A percentile compares a stretch with the other conserved stretches of the same genome.
Evolutionary conservation across 495 filamentous ascomycete genomes (phyloP).

Genomic region (Aspergillus cavernicola): DNA sequence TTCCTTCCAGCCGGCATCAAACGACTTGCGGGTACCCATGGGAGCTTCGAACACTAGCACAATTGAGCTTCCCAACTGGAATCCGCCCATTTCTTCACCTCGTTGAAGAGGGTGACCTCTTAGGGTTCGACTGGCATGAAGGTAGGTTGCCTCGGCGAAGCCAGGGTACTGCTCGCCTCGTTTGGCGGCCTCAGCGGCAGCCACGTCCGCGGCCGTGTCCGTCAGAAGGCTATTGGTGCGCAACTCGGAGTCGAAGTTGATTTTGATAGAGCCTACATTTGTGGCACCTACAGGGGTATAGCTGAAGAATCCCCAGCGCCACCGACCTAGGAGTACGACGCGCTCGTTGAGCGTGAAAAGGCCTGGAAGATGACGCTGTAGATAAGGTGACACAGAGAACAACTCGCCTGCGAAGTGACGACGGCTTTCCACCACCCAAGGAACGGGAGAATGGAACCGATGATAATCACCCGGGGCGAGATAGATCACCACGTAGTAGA

Average conservation of each 20-base stretch:
- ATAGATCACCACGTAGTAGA: slow-evolving; percentile 95
- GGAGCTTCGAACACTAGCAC: slow-evolving; percentile 97
- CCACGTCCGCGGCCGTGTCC: slow-evolving; percentile 81
- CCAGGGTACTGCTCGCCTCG: slow-evolving; percentile 78
- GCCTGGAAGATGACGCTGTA: slow-evolving; percentile 85
- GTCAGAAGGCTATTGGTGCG: slow-evolving; percentile 88
- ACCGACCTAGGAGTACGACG: slow-evolving; percentile 87
- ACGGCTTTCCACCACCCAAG: slow-evolving; percentile 88
- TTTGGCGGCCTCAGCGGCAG: slow-evolving; percentile 70
- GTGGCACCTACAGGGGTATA: slow-evolving; percentile 95
- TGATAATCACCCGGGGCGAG: slow-evolving; percentile 99
- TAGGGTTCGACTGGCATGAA: slow-evolving; percentile 68
- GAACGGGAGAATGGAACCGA: slow-evolving; percentile 90
- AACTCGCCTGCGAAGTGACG: slow-evolving; percentile 96
- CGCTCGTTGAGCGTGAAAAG: slow-evolving; percentile 96
- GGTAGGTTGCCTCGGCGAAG: slow-evolving; percentile 88
- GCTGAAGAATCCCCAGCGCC: slow-evolving; percentile 96
- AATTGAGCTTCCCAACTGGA: slow-evolving; percentile 92
- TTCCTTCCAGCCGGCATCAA: slow-evolving; percentile 60
- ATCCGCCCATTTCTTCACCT: slow-evolving; percentile 97
- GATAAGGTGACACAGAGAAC: slow-evolving; percentile 89
- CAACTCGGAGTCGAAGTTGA: slow-evolving; percentile 95
- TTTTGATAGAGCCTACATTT: slow-evolving; percentile 95
- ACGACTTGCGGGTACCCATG: slow-evolving; percentile 55
- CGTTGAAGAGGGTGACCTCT: slow-evolving; percentile 77